Evolutionary conservation across 495 filamentous ascomycete species (phyloP), one percentile per base, ranked within the genome.

Genomic region (Neurospora tetrasperma): DNA sequence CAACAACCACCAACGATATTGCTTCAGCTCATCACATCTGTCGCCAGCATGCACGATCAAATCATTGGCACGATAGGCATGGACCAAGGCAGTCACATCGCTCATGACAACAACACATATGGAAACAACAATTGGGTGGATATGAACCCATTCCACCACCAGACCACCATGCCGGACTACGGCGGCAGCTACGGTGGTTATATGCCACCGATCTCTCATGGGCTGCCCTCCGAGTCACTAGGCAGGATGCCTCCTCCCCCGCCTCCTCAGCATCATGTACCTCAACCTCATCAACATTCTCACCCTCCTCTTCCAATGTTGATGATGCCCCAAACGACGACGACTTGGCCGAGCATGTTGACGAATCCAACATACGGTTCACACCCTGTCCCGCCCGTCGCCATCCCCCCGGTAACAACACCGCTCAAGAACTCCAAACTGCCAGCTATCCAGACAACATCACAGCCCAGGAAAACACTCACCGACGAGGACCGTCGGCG

Each of bases 401-500:
- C 88, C 54, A 87, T 90, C 73, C 88, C 88, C 9, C 85, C 86
- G 18, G 84, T 86, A 54, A 82, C 85, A 27, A 83, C 85, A 38
- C 79, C 87, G 43, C 83, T 86, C 70, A 85, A 86, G 62, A 85
- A 86, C 40, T 74, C 79, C 6, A 83, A 81, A 48, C 71, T 83
- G 75, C 82, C 82, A 14, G 79, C 84, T 41, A 83, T 83, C 75
- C 84, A 86, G 72, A 82, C 82, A 7, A 83, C 83, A 35, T 83
- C 92, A 69, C 91, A 92, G 41, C 91, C 93, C 8, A 87, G 96
- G 76, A 93, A 92, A 81, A 98, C 96, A 0, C 86, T 99, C 75
- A 98, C 96, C 31, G 95, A 98, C 81, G 90, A 92, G 41, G 94
- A 98, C 78, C 89, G 96, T 70, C 89, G 94, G 72, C 88, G 89